These are phyloP conservation scores for barrel medic (Medicago truncatula) DNA, from an alignment of 306 rosid genomes.

Conservation along the genomic window MtrunA17r5.0-ANR NC_053048.1:41675501-41676000, in stretches of 20 bases:
- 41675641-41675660: slow-evolving; percentile 44
- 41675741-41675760: slow-evolving; percentile 33
- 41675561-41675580: slow-evolving; percentile 62
- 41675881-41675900: slow-evolving; percentile 73
- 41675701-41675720: slow-evolving; percentile 60
- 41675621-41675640: slow-evolving; percentile 46
- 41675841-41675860: slow-evolving; percentile 60
- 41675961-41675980: slow-evolving; percentile 60
- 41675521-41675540: slow-evolving; percentile 32
- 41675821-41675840: slow-evolving; percentile 56
- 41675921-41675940: slow-evolving; percentile 59
- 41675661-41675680: slow-evolving; percentile 49
- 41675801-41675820: slow-evolving; percentile 39
- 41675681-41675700: slow-evolving; percentile 59
- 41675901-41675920: slow-evolving; percentile 63
- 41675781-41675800: slow-evolving; percentile 41
- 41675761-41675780: slow-evolving; percentile 47
- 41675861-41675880: slow-evolving; percentile 68
- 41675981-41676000: slow-evolving; percentile 48
- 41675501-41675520: slow-evolving; percentile 18
- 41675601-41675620: slow-evolving; percentile 88
- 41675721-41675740: slow-evolving; percentile 59
- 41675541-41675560: slow-evolving; percentile 72
- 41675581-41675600: slow-evolving; percentile 69
- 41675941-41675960: slow-evolving; percentile 60